phyloP scores from a whole-genome alignment of 2,329 filamentous ascomycete genomes.

The Didymella pomorum region DNA sequence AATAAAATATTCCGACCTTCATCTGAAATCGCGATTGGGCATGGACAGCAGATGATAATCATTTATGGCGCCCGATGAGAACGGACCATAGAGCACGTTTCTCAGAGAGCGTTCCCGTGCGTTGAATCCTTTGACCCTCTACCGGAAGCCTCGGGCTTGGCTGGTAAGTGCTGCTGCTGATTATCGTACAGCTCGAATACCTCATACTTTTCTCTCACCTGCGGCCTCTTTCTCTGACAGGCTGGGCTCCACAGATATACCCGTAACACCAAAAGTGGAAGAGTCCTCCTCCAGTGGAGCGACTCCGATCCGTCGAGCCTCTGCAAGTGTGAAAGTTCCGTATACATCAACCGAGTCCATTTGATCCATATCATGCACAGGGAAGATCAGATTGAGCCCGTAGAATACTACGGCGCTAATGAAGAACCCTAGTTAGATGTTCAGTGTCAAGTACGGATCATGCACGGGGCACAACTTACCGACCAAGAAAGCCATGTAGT shows the following conservation, averaged over 20 bases:
- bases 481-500: slow-evolving; percentile 59
- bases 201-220: slow-evolving; percentile 16
- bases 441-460: slow-evolving; percentile 2
- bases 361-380: slow-evolving; percentile 52
- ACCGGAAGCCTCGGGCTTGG: background rate
- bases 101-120: background rate
- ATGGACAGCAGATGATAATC: background rate
- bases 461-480: slow-evolving; percentile 38
- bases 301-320: slow-evolving; percentile 54
- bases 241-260: background rate
- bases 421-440: slow-evolving; percentile 48
- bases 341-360: slow-evolving; percentile 57
- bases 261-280: slow-evolving; percentile 6
- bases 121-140: background rate
- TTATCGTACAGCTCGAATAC: background rate
- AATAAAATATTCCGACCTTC: background rate
- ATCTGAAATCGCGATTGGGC: background rate
- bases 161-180: background rate
- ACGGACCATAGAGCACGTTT: background rate
- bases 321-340: slow-evolving; percentile 55
- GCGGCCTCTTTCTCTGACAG: background rate
- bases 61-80: background rate
- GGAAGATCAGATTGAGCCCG: slow-evolving; percentile 52
- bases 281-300: slow-evolving; percentile 34
- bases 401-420: slow-evolving; percentile 48